A percentile compares a stretch with the other conserved stretches of the same genome.
Conservation (phyloP, 2,329 filamentous ascomycete species). For the Stagonosporopsis vannaccii region DNA sequence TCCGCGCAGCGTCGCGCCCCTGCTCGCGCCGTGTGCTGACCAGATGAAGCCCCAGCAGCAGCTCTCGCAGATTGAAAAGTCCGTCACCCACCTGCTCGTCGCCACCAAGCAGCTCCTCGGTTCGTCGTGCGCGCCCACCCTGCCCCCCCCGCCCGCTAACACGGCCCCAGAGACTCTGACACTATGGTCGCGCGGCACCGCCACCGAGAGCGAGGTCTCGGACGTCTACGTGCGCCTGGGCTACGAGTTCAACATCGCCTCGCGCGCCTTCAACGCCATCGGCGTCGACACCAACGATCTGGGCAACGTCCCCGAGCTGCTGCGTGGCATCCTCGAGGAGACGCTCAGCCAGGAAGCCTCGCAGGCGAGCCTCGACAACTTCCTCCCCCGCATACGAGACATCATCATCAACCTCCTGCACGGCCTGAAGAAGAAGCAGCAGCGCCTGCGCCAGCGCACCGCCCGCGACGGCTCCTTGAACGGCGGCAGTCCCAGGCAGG, state of each 20-base stretch:
- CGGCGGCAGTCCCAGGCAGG: constrained; percentile 50
- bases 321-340: constrained; percentile 90
- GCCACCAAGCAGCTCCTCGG: constrained; percentile 92
- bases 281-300: constrained; percentile 94
- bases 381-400: constrained; percentile 91
- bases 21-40: not conserved
- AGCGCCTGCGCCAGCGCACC: constrained; percentile 73
- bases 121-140: constrained; percentile 22
- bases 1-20: not conserved
- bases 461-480: constrained; percentile 56
- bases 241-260: constrained; percentile 99
- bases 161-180: constrained; percentile 78
- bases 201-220: constrained; percentile 93
- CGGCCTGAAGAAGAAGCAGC: constrained; percentile 95
- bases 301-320: constrained; percentile 90
- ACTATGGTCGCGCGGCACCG: constrained; percentile 92
- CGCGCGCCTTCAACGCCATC: constrained; percentile 94
- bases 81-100: constrained; percentile 88
- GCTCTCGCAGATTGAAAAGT: constrained; percentile 98
- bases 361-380: constrained; percentile 90
- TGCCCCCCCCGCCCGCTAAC: constrained; percentile 11
- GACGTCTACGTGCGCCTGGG: constrained; percentile 97
- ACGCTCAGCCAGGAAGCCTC: constrained; percentile 97
- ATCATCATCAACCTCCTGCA: constrained; percentile 98
- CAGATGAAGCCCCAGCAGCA: constrained; percentile 69